Evolutionary conservation across 2,329 filamentous ascomycete genomes (phyloP), one percentile per base, ranked within the genome.

Genomic region (Huntiella omanensis): DNA sequence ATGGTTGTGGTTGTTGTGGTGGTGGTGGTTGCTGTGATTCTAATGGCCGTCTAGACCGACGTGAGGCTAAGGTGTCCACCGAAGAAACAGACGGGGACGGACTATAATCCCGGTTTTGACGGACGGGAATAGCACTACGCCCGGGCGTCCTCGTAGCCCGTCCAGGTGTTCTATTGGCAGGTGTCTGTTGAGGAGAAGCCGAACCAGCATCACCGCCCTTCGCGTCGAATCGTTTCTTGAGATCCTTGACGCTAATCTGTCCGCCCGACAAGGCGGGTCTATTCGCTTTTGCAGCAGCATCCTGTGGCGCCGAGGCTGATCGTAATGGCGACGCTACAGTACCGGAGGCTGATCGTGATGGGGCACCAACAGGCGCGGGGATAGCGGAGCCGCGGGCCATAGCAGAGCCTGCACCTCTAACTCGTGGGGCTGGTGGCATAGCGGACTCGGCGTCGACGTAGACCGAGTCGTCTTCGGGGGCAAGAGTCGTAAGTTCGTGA

Each of bases 141-240:
- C 17, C 16, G 28, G 48, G 41, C 12, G 44, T 37, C 12, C 44
- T 35, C 12, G 48, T 33, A 36, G 39, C 28, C 28, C 44, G 40
- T 39, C 34, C 43, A 43, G 46, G 35, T 35, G 46, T 43, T 13
- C 22, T 35, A 19, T 40, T 38, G 5, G 45, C 15, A 22, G 39
- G 15, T 42, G 36, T 38, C 35, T 33, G 17, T 32, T 42, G 45
- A 47, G 43, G 33, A 41, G 38, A 33, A 37, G 33, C 33, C 13
- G 48, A 43, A 33, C 32, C 40, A 38, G 50, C 22, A 4, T 55
- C 48, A 17, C 56, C 52, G 40, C 59, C 64, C 53, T 69, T 75
- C 56, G 78, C 75, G 59, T 88, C 82, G 62, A 88, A 91, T 46
- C 73, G 77, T 60, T 79, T 83, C 55, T 83, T 77, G 51, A 91